Evolutionary conservation across 2,329 filamentous ascomycete species (phyloP), one percentile per base, ranked within the genome.

Genomic region (Fusarium sambucinum): DNA sequence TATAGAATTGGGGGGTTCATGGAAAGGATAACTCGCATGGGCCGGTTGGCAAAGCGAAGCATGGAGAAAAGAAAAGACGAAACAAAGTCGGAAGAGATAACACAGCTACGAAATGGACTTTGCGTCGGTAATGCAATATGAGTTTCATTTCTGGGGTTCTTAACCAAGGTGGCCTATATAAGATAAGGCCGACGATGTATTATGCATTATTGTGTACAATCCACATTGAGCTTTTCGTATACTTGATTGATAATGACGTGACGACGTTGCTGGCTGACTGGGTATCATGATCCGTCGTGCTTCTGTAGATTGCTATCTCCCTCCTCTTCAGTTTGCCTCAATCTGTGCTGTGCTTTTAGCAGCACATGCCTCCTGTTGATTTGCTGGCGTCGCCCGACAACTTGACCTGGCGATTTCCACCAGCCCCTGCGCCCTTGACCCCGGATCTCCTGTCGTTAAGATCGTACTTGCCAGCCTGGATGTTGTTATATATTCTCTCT

Each of bases 401-500:
- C 67, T 81, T 84, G 17, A 89, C 80, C 62, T 84, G 80, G 66
- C 79, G 76, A 59, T 75, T 78, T 51, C 82, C 78, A 71, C 84
- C 78, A 72, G 89, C 77, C 68, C 86, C 79, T 69, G 90, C 79
- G 55, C 90, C 90, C 80, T 97, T 98, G 64, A 99, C 94, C 27
- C 96, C 96, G 64, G 92, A 95, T 76, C 94, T 87, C 75, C 95
- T 87, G 79, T 98, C 95, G 77, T 97, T 97, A 71, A 98, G 82
- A 80, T 99, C 94, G 78, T 98, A 98, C 77, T 89, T 93, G 13
- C 96, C 96, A 2, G 93, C 93, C 82, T 97, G 93, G 66, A 99
- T 97, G 75, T 98, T 98, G 78, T 95, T 90, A 77, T 96, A 97
- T 82, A 99, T 98, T 79, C 94, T 86, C 83, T 97, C 94, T 21